phyloP scores from a whole-genome alignment of 1,284 basidiomycete genomes.

The Moesziomyces globuligerus region DNA sequence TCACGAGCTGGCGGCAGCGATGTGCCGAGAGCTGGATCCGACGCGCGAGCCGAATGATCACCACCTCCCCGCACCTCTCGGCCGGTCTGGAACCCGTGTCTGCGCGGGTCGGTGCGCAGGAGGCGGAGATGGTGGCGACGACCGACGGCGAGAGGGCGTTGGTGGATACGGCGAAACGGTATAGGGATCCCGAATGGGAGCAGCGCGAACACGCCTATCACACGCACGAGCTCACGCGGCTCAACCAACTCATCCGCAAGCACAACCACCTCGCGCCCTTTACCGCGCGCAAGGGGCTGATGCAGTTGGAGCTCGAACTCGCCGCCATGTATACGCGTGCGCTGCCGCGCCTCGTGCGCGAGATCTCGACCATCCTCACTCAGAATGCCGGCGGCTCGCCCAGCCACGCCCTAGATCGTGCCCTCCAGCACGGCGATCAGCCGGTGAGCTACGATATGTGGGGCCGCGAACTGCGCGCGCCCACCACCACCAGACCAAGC shows the following conservation, averaged over 20 bases:
- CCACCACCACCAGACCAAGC: not conserved
- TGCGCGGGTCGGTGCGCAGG: too few species aligned
- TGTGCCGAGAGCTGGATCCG: constrained; percentile 75
- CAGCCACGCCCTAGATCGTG: constrained; percentile 4
- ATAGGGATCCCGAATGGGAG: constrained; percentile 81
- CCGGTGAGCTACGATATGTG: constrained; percentile 34
- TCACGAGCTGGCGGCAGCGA: constrained; percentile 75
- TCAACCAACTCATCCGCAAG: constrained; percentile 53
- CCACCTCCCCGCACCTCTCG: constrained; percentile 59
- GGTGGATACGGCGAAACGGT: constrained; percentile 67
- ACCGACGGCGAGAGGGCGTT: constrained; percentile 10
- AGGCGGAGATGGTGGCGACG: constrained; percentile 51
- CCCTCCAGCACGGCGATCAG: not conserved
- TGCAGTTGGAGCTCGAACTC: constrained; percentile 39
- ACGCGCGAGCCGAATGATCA: constrained; percentile 74
- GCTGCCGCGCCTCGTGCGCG: constrained; percentile 12
- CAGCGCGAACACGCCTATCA: constrained; percentile 71
- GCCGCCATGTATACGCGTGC: constrained; percentile 18
- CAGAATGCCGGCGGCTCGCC: constrained; percentile 5
- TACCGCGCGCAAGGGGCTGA: constrained; percentile 49
- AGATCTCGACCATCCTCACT: constrained; percentile 5
- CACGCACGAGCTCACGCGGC: constrained; percentile 31
- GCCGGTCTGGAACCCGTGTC: constrained; percentile 68
- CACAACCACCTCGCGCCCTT: constrained; percentile 60
- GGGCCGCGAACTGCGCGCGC: constrained; percentile 19